phyloP scores from a whole-genome alignment of 495 filamentous ascomycete genomes.

The Neurospora pannonica region DNA sequence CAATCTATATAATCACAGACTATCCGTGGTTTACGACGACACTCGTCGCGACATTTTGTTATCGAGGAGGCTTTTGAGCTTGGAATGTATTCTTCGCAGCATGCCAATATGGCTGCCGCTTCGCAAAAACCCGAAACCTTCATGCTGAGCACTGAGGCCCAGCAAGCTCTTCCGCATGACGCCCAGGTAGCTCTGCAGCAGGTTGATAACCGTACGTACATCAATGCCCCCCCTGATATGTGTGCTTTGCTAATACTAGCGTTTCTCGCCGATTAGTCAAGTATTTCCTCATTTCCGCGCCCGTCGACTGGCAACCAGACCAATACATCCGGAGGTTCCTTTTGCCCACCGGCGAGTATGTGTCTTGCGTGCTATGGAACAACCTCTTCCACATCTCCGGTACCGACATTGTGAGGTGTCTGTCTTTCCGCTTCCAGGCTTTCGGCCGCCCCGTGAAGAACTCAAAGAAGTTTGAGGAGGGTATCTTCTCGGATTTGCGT shows the following conservation, averaged over 20 bases:
- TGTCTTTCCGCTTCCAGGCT: constrained; percentile 96
- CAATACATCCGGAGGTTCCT: constrained; percentile 95
- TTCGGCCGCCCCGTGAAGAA: constrained; percentile 98
- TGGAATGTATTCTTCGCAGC: constrained; percentile 43
- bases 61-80: constrained; percentile 13
- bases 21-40: neutral
- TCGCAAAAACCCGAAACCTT: constrained; percentile 94
- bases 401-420: constrained; percentile 95
- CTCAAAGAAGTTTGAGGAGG: constrained; percentile 99
- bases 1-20: neutral
- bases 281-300: constrained; percentile 98
- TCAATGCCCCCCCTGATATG: neutral
- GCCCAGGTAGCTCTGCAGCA: constrained; percentile 95
- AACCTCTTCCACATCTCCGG: constrained; percentile 99
- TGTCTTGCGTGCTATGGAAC: constrained; percentile 95
- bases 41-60: neutral
- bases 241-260: constrained; percentile 5
- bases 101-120: constrained; percentile 38
- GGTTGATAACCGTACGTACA: constrained; percentile 86
- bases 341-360: constrained; percentile 94
- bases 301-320: constrained; percentile 94
- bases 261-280: constrained; percentile 55
- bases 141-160: constrained; percentile 91
- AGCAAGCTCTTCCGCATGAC: constrained; percentile 91
- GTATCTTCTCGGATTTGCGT: constrained; percentile 96